Conservation (phyloP, 495 filamentous ascomycete genomes). For the Aspergillus avenaceus region DNA sequence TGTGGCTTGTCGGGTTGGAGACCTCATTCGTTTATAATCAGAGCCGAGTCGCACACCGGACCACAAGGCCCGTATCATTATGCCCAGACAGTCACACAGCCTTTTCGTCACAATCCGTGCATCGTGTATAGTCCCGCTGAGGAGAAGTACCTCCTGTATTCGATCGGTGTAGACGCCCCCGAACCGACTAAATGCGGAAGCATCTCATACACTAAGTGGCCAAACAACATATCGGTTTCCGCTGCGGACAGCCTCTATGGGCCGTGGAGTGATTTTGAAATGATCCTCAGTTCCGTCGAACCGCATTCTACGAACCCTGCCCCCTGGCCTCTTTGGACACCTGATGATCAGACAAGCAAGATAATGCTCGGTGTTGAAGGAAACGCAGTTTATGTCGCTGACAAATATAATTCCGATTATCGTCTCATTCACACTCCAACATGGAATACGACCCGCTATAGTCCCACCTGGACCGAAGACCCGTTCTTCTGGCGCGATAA, state of each 20-base stretch:
- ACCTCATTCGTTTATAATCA: constrained; percentile 31
- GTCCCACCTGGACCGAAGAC: constrained; percentile 25
- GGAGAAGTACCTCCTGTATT: constrained; percentile 29
- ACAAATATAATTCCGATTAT: constrained; percentile 15
- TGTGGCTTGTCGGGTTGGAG: constrained; percentile 36
- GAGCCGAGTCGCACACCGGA: constrained; percentile 31
- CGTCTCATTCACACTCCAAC: constrained; percentile 4
- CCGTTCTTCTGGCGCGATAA: constrained; percentile 39
- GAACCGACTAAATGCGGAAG: neutral
- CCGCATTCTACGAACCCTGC: constrained; percentile 11
- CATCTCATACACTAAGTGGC: constrained; percentile 5
- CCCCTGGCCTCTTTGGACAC: constrained; percentile 11
- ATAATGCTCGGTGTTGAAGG: constrained; percentile 5
- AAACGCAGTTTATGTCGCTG: constrained; percentile 4
- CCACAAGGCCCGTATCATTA: constrained; percentile 33
- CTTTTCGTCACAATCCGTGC: constrained; percentile 36
- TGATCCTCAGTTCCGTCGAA: neutral
- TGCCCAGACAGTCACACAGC: constrained; percentile 21
- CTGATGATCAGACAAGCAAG: neutral
- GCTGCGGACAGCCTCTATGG: neutral
- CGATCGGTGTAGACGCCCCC: constrained; percentile 24
- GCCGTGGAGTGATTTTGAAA: neutral
- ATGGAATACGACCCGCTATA: constrained; percentile 7
- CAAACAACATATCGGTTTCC: constrained; percentile 12
- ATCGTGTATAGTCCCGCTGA: constrained; percentile 32